These are phyloP conservation scores for Wickerhamiella nectarea DNA, from an alignment of 805 yeast species.

Conservation along the genomic window DNA sequence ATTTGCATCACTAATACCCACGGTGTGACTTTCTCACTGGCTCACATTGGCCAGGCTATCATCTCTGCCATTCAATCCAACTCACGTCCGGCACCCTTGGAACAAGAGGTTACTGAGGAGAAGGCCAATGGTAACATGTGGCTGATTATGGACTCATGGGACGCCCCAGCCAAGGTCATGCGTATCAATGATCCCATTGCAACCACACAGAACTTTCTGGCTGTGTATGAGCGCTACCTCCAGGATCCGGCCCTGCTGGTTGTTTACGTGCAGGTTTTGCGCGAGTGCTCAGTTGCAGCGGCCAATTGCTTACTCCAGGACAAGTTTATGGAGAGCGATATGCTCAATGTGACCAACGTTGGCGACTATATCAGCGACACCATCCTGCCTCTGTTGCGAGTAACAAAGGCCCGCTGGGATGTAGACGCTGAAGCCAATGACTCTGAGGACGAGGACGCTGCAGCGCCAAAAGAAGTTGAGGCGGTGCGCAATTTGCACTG, in stretches of 20 bases:
- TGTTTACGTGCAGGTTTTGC: conserved; percentile 4
- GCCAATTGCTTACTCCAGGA: conserved; percentile 9
- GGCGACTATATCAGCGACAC: conserved; percentile 8
- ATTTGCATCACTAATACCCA: conserved; percentile 9
- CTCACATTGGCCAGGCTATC: conserved; percentile 16
- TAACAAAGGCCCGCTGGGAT: conserved; percentile 5
- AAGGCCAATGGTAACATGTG: conserved; percentile 7
- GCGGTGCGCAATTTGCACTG: conserved; percentile 8
- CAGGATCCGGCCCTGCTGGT: conserved; percentile 6
- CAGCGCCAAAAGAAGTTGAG: background rate
- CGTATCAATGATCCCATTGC: conserved; percentile 5
- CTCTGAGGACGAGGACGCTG: background rate
- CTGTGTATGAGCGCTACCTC: conserved; percentile 6
- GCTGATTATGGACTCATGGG: conserved; percentile 10
- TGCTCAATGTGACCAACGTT: conserved; percentile 2
- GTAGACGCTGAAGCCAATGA: background rate
- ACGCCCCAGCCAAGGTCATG: conserved; percentile 7
- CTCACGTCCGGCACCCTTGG: conserved; percentile 6
- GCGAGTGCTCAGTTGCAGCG: conserved; percentile 8
- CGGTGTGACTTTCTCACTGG: conserved; percentile 20
- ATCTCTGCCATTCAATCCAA: background rate
- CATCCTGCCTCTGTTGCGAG: conserved; percentile 4
- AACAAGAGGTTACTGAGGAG: conserved; percentile 2
- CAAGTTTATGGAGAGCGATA: conserved; percentile 9
- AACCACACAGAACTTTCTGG: conserved; percentile 7